These are phyloP conservation scores for Termitomyces sp. DNA, from an alignment of 768 basidiomycete genomes.

Conservation along the genomic window DNA sequence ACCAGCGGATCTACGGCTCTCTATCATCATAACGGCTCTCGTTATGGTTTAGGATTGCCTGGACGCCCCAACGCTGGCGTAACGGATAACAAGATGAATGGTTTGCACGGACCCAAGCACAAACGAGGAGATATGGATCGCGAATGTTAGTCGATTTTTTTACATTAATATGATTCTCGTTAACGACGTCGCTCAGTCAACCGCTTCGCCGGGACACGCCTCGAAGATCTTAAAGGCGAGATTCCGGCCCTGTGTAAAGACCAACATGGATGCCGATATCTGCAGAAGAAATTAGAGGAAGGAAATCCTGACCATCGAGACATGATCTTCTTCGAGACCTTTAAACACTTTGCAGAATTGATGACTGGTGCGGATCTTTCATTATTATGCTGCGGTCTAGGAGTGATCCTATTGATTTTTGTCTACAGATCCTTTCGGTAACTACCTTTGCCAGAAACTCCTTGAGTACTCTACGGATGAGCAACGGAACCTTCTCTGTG, in stretches of 20 bases:
- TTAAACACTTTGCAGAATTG: slow-evolving; percentile 93
- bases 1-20: slow-evolving; percentile 66
- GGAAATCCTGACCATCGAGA: slow-evolving; percentile 93
- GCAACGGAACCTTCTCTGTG: slow-evolving; percentile 94
- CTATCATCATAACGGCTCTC: slow-evolving; percentile 72
- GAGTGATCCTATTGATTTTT: not conserved
- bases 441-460: slow-evolving; percentile 97
- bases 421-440: slow-evolving; percentile 87
- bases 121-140: slow-evolving; percentile 92
- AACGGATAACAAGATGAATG: slow-evolving; percentile 80
- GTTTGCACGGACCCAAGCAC: slow-evolving; percentile 88
- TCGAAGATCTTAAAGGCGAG: slow-evolving; percentile 95
- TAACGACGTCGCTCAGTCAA: slow-evolving; percentile 55
- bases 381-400: slow-evolving; percentile 1
- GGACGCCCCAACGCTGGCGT: slow-evolving; percentile 42
- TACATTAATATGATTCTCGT: not conserved
- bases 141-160: slow-evolving; percentile 46
- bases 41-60: slow-evolving; percentile 66
- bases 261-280: slow-evolving; percentile 96
- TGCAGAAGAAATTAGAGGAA: slow-evolving; percentile 99
- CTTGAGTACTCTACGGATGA: slow-evolving; percentile 97
- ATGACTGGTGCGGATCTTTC: slow-evolving; percentile 73
- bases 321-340: slow-evolving; percentile 99
- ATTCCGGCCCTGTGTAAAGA: slow-evolving; percentile 95
- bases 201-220: slow-evolving; percentile 90